Conservation (phyloP, 2,329 filamentous ascomycete genomes). For the Lojkania enalia region DNA sequence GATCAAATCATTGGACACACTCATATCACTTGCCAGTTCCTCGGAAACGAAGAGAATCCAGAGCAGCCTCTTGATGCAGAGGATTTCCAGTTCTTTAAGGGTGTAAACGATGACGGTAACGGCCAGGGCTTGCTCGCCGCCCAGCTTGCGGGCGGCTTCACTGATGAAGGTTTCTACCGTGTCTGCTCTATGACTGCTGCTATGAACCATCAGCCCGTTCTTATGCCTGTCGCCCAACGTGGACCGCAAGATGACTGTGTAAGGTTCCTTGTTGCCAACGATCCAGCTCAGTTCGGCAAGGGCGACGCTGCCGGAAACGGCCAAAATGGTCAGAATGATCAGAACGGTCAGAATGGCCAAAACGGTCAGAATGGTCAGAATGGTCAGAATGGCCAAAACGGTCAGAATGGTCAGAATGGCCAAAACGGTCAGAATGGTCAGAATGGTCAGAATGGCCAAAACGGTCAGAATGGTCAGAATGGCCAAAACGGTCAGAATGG, state of each 20-base stretch:
- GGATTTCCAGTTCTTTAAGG: conserved; percentile 62
- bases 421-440: conserved; percentile 11
- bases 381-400: conserved; percentile 11
- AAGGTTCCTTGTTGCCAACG: conserved; percentile 52
- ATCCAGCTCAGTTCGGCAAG: too few relatives aligned
- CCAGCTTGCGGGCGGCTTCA: conserved; percentile 52
- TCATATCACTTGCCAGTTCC: conserved; percentile 58
- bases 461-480: conserved; percentile 15
- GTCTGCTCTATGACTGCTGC: conserved; percentile 58
- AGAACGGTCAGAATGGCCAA: conserved; percentile 8
- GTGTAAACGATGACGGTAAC: conserved; percentile 58
- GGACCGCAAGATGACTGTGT: conserved; percentile 59
- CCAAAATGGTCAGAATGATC: conserved; percentile 2
- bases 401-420: conserved; percentile 9
- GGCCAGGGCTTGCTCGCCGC: conserved; percentile 52
- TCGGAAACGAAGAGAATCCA: conserved; percentile 43
- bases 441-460: conserved; percentile 8
- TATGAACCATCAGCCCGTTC: conserved; percentile 59
- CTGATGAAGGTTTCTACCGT: conserved; percentile 53
- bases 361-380: conserved; percentile 11
- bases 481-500: conserved; percentile 12
- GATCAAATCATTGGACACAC: conserved; percentile 53
- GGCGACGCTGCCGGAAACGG: conserved; percentile 10
- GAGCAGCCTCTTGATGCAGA: conserved; percentile 45
- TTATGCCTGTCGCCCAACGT: conserved; percentile 61